A percentile compares a stretch with the other conserved stretches of the same genome.
Conservation (phyloP, 129 eudicot genomes). For the Arctium lappa region DNA sequence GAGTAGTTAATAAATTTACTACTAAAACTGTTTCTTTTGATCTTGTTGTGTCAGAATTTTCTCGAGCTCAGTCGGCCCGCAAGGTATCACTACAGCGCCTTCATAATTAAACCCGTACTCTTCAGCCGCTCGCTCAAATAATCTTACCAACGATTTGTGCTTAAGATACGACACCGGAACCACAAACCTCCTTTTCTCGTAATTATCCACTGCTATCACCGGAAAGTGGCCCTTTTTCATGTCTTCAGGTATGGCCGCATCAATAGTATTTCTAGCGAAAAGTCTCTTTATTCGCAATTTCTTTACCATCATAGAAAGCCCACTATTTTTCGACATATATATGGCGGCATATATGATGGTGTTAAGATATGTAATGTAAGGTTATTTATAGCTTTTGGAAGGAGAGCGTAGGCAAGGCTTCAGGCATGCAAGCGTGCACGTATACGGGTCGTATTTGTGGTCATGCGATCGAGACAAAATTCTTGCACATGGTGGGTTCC, state of each 20-base stretch:
- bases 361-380: not conserved
- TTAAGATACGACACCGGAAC: conserved; percentile 32
- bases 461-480: not conserved
- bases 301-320: conserved; percentile 5
- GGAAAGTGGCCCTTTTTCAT: conserved; percentile 30
- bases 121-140: conserved; percentile 24
- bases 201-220: conserved; percentile 24
- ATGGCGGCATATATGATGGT: not conserved
- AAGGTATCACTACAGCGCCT: conserved; percentile 29
- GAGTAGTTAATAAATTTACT: not conserved
- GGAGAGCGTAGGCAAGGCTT: not conserved
- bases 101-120: conserved; percentile 25
- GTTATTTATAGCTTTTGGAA: conserved; percentile 16
- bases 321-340: conserved; percentile 18
- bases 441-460: not conserved
- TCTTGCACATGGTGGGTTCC: conserved; percentile 25
- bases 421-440: conserved; percentile 17
- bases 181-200: conserved; percentile 24
- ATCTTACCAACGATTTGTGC: conserved; percentile 3
- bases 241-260: not conserved
- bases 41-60: conserved; percentile 19
- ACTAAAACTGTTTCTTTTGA: not conserved
- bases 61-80: conserved; percentile 23
- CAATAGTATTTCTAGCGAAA: not conserved
- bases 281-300: conserved; percentile 20